Percentiles rank a stretch among this genome's conserved stretches.
phyloP scores from a whole-genome alignment of 192 early-diverging fungal species.

The Oehlia diaphana region DNA sequence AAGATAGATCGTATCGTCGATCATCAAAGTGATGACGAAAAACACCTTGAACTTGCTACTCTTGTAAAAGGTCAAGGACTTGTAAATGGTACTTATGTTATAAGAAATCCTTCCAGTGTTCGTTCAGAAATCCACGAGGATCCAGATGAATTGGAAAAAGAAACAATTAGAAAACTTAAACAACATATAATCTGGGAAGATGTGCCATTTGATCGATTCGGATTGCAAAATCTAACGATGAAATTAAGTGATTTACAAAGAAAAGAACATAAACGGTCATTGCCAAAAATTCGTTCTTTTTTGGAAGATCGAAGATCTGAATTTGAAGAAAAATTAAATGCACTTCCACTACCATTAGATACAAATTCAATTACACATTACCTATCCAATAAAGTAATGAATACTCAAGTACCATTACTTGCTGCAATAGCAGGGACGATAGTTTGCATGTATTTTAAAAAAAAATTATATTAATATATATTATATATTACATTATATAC shows the following conservation, averaged over 20 bases:
- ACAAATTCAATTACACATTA: too few relatives aligned
- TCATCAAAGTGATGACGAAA: neutral
- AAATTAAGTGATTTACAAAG: neutral
- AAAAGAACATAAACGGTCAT: neutral
- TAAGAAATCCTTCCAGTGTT: too few relatives aligned
- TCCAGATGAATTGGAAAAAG: neutral
- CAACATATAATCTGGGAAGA: neutral
- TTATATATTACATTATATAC: too few relatives aligned
- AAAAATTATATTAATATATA: too few relatives aligned
- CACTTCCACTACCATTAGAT: too few relatives aligned
- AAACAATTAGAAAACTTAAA: neutral
- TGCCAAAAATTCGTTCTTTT: neutral
- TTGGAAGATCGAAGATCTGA: neutral
- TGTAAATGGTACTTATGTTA: neutral
- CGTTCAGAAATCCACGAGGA: neutral
- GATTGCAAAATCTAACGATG: neutral
- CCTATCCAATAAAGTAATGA: too few relatives aligned
- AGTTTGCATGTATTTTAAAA: too few relatives aligned
- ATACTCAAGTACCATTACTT: too few relatives aligned
- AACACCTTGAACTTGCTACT: neutral
- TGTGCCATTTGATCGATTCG: neutral
- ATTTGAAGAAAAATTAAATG: neutral
- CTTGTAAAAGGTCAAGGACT: neutral
- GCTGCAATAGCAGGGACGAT: too few relatives aligned
- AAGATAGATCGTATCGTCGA: neutral